Conservation (phyloP, 345 rosid genomes). For the Psidium friedrichsthalianum region DNA sequence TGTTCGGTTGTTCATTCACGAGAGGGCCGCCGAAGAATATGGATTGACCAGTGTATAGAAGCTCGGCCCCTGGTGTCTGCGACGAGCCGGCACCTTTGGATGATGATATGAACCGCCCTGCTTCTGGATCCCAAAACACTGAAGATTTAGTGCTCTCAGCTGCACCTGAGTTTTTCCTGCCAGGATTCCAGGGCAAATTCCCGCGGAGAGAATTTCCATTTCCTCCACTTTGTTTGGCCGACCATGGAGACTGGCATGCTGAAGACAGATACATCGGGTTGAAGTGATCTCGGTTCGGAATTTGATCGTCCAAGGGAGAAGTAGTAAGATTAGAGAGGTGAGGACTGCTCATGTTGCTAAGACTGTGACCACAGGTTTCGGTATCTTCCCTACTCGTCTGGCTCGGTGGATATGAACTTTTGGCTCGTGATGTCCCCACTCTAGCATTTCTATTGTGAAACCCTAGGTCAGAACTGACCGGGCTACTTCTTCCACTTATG, state of each 20-base stretch:
- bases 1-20: slow-evolving; percentile 27
- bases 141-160: slow-evolving; percentile 34
- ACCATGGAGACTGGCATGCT: slow-evolving; percentile 45
- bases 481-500: slow-evolving; percentile 71
- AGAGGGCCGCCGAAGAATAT: slow-evolving; percentile 65
- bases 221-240: slow-evolving; percentile 24
- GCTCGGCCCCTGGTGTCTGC: slow-evolving; percentile 41
- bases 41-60: slow-evolving; percentile 41
- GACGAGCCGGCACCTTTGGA: slow-evolving; percentile 17
- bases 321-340: slow-evolving; percentile 26
- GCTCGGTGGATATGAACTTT: slow-evolving; percentile 44
- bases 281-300: slow-evolving; percentile 47
- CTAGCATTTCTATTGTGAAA: slow-evolving; percentile 15
- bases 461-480: slow-evolving; percentile 43
- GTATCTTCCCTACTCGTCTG: slow-evolving; percentile 49
- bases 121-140: slow-evolving; percentile 85
- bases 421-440: slow-evolving; percentile 24
- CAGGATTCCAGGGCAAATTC: slow-evolving; percentile 16
- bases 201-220: slow-evolving; percentile 7
- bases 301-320: slow-evolving; percentile 33
- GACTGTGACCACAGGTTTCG: slow-evolving; percentile 41
- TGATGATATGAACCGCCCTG: slow-evolving; percentile 68
- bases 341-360: slow-evolving; percentile 51
- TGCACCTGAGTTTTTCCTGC: slow-evolving; percentile 20
- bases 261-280: slow-evolving; percentile 68